A percentile compares a stretch with the other conserved stretches of the same genome.
These are phyloP conservation scores for Leccinum uliginosum DNA, from an alignment of 768 basidiomycete genomes.

Conservation along the genomic window DNA sequence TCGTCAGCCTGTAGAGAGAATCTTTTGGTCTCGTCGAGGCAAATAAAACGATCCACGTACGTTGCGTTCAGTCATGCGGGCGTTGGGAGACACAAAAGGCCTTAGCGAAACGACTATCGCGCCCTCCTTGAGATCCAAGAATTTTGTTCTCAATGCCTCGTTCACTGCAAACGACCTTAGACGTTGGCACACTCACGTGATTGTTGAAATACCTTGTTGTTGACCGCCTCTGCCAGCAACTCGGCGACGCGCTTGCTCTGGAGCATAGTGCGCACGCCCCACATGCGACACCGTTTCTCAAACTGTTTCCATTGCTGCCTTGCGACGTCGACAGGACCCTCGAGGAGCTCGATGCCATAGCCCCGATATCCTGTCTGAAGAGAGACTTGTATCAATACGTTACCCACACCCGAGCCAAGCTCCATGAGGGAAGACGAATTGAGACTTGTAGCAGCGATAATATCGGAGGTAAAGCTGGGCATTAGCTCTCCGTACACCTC, in stretches of 20 bases:
- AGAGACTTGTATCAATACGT: conserved; percentile 77
- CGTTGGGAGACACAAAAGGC: conserved; percentile 75
- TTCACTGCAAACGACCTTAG: conserved; percentile 54
- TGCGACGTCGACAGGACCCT: conserved; percentile 78
- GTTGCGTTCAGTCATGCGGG: conserved; percentile 80
- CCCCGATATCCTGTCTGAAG: conserved; percentile 74
- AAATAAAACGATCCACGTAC: conserved; percentile 36
- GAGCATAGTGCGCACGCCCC: conserved; percentile 83
- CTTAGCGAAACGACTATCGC: conserved; percentile 91
- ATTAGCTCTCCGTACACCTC: conserved; percentile 89
- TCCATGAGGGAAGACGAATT: conserved; percentile 64
- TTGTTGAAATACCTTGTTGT: conserved; percentile 81
- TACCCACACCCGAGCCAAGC: conserved; percentile 85
- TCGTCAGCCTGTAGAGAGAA: conserved; percentile 54
- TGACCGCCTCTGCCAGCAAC: conserved; percentile 74
- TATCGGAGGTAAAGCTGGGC: conserved; percentile 62
- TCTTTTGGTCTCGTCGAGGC: not conserved
- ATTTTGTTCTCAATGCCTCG: conserved; percentile 79
- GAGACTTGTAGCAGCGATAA: conserved; percentile 49
- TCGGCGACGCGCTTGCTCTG: conserved; percentile 59
- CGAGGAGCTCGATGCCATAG: conserved; percentile 78
- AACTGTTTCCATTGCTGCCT: conserved; percentile 71
- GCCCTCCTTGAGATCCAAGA: conserved; percentile 91
- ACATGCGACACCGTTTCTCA: conserved; percentile 77
- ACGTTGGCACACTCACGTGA: conserved; percentile 49